Evolutionary conservation across 768 basidiomycete species (phyloP).

Genomic region (Tricholoma terreum): DNA sequence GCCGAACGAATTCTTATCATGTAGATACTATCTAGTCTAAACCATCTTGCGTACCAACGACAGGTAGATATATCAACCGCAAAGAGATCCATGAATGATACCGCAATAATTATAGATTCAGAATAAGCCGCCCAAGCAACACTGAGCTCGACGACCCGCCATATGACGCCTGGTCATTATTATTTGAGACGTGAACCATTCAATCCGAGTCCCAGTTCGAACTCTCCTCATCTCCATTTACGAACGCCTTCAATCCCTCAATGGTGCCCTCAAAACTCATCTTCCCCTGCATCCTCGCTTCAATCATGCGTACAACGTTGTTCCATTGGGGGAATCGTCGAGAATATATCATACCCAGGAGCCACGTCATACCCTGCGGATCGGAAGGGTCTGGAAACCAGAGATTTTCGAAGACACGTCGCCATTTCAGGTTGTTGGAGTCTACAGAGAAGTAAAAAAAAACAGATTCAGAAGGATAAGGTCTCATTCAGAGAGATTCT

Average conservation of each 20-base stretch:
- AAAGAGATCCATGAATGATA: neutral
- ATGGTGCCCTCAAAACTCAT: neutral
- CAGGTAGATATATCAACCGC: neutral
- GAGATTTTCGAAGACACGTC: constrained; percentile 11
- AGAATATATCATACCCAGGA: constrained; percentile 17
- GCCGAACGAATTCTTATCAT: neutral
- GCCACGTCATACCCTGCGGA: constrained; percentile 20
- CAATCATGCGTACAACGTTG: constrained; percentile 11
- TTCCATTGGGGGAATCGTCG: constrained; percentile 22
- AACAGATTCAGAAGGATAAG: neutral
- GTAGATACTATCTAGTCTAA: neutral
- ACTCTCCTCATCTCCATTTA: neutral
- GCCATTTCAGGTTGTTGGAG: constrained; percentile 16
- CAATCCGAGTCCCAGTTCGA: neutral
- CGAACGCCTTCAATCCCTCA: neutral
- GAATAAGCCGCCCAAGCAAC: neutral
- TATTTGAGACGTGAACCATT: neutral
- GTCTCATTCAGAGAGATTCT: constrained; percentile 6
- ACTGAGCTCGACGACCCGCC: too few relatives aligned
- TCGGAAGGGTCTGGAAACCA: constrained; percentile 28
- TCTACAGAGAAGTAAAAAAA: neutral
- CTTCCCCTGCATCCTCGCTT: constrained; percentile 4
- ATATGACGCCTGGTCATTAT: too few relatives aligned
- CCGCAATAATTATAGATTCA: neutral
- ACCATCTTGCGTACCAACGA: neutral